These are phyloP conservation scores for Amauroascus niger DNA, from an alignment of 2,329 filamentous ascomycete genomes.

Conservation along the genomic window DNA sequence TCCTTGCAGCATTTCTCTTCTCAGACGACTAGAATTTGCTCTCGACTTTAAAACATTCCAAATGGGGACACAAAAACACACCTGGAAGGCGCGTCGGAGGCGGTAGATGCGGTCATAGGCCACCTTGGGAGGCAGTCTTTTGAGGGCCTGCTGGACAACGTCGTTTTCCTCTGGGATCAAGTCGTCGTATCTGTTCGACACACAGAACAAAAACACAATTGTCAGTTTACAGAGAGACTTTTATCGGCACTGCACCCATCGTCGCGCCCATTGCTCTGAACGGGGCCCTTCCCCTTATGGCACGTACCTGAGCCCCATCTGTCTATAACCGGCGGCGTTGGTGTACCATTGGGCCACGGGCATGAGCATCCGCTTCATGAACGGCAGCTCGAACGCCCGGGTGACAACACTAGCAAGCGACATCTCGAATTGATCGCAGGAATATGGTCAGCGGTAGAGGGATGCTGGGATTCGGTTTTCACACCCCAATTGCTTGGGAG, in stretches of 20 bases:
- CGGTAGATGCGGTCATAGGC: constrained; percentile 96
- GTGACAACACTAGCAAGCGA: constrained; percentile 46
- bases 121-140: constrained; percentile 81
- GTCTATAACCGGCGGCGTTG: constrained; percentile 82
- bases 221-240: background rate
- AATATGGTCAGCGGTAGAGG: background rate
- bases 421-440: background rate
- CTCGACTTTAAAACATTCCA: background rate
- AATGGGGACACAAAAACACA: constrained; percentile 33
- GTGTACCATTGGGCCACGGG: constrained; percentile 82
- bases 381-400: constrained; percentile 72
- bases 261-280: too few species aligned
- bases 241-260: background rate
- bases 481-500: background rate
- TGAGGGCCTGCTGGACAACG: constrained; percentile 73
- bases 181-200: constrained; percentile 67
- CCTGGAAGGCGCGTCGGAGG: constrained; percentile 88
- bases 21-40: too few species aligned
- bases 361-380: constrained; percentile 67
- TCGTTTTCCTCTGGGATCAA: constrained; percentile 89
- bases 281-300: background rate
- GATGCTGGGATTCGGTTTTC: background rate
- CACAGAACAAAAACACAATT: background rate
- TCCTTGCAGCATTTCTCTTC: background rate
- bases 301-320: constrained; percentile 77